A percentile compares a stretch with the other conserved stretches of the same genome.
Evolutionary conservation across 768 basidiomycete genomes (phyloP).

Genomic region (Mycena chlorophos): DNA sequence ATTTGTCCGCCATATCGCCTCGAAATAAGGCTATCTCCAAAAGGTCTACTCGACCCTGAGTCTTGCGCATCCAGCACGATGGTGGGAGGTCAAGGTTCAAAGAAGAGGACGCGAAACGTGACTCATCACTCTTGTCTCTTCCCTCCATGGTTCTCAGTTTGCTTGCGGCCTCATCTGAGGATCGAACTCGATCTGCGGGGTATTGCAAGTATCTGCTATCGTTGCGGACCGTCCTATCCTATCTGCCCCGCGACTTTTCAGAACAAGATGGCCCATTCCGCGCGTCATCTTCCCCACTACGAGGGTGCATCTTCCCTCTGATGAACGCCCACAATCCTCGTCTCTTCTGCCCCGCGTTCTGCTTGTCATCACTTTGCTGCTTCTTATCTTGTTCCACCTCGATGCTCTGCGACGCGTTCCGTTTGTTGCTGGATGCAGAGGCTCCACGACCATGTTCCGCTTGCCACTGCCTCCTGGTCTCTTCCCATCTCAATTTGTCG

Average conservation of each 20-base stretch:
- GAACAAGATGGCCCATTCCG: neutral
- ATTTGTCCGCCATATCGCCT: conserved; percentile 22
- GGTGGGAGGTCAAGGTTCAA: too few relatives aligned
- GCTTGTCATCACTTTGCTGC: neutral
- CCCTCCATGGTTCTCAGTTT: too few relatives aligned
- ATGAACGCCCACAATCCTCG: conserved; percentile 8
- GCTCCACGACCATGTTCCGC: neutral
- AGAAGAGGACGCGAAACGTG: too few relatives aligned
- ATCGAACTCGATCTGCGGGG: neutral
- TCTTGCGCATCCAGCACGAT: neutral
- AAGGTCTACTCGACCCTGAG: conserved; percentile 3
- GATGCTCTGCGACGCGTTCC: neutral
- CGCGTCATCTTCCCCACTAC: neutral
- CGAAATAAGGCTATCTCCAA: neutral
- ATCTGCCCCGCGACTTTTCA: neutral
- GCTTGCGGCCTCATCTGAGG: too few relatives aligned
- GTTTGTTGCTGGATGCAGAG: neutral
- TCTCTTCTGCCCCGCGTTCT: neutral
- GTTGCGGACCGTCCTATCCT: neutral
- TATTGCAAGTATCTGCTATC: neutral
- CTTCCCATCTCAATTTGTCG: conserved; percentile 12
- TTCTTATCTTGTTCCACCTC: neutral
- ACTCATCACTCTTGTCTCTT: too few relatives aligned
- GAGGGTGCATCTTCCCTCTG: neutral
- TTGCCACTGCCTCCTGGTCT: conserved; percentile 10